Evolutionary conservation across 2,329 filamentous ascomycete species (phyloP).

Genomic region (Rutstroemia sp.): DNA sequence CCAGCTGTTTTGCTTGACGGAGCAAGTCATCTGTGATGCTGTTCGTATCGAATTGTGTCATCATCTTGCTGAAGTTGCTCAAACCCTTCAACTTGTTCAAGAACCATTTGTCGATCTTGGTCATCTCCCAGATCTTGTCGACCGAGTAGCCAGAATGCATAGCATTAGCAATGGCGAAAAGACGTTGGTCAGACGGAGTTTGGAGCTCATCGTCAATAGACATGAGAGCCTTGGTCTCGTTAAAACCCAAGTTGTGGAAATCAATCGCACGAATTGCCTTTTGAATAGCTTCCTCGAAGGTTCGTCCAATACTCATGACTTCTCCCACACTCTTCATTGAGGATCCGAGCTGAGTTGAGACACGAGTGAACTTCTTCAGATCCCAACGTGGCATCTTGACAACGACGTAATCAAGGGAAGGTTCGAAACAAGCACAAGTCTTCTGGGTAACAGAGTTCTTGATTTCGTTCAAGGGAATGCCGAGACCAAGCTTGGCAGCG

Average conservation of each 20-base stretch:
- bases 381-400: slow-evolving; percentile 99
- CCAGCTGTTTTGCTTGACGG: slow-evolving; percentile 90
- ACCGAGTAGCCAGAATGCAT: slow-evolving; percentile 97
- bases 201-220: slow-evolving; percentile 79
- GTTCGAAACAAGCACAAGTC: slow-evolving; percentile 97
- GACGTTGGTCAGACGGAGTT: slow-evolving; percentile 93
- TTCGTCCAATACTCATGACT: slow-evolving; percentile 98
- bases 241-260: slow-evolving; percentile 88
- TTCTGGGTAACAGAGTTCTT: slow-evolving; percentile 98
- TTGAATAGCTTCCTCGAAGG: slow-evolving; percentile 99
- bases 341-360: slow-evolving; percentile 93
- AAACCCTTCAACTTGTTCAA: slow-evolving; percentile 97
- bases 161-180: slow-evolving; percentile 94
- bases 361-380: slow-evolving; percentile 96
- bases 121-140: slow-evolving; percentile 84
- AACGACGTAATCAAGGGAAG: slow-evolving; percentile 93
- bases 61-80: slow-evolving; percentile 83
- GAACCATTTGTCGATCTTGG: slow-evolving; percentile 99
- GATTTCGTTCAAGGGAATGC: slow-evolving; percentile 88
- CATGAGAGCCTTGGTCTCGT: slow-evolving; percentile 88
- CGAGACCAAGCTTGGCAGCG: slow-evolving; percentile 94
- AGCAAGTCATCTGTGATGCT: slow-evolving; percentile 76
- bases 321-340: slow-evolving; percentile 99
- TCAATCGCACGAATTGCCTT: slow-evolving; percentile 98
- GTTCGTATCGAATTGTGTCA: slow-evolving; percentile 69